These are phyloP conservation scores for Torulaspora globosa DNA, from an alignment of 1,139 yeast species.

Conservation along the genomic window DNA sequence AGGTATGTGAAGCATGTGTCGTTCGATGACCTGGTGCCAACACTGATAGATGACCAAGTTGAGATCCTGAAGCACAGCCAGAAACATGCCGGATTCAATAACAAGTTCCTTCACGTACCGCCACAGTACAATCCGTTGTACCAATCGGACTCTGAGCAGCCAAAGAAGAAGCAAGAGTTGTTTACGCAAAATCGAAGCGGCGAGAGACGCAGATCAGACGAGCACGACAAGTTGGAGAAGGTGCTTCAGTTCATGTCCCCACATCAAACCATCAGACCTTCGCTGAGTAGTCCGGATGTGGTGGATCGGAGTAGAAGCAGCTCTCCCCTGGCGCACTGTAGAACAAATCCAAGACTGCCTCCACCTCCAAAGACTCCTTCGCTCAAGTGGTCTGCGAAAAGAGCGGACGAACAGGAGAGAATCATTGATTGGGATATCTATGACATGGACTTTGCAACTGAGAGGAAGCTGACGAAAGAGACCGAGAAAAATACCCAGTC, in stretches of 20 bases:
- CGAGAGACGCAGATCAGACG: constrained; percentile 2
- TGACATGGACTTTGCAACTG: constrained; percentile 21
- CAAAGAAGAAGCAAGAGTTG: background rate
- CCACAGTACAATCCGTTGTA: constrained; percentile 34
- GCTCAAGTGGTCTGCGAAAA: constrained; percentile 22
- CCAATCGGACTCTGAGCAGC: constrained; percentile 3
- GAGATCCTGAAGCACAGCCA: constrained; percentile 21
- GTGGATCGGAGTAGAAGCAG: constrained; percentile 9
- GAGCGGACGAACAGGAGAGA: constrained; percentile 17
- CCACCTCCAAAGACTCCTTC: constrained; percentile 38
- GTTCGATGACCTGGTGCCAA: constrained; percentile 36
- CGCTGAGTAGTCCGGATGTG: constrained; percentile 5
- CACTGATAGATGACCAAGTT: constrained; percentile 32
- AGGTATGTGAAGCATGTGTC: constrained; percentile 31
- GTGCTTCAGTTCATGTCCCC: constrained; percentile 8
- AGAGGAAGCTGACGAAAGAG: constrained; percentile 19
- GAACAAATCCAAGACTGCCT: constrained; percentile 29
- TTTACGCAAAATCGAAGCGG: constrained; percentile 1
- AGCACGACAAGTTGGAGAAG: constrained; percentile 2
- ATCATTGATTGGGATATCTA: constrained; percentile 28
- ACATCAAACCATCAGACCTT: background rate
- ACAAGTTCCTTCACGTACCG: constrained; percentile 33
- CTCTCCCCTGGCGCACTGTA: constrained; percentile 7
- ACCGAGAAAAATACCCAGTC: constrained; percentile 32
- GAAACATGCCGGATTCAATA: constrained; percentile 25